Evolutionary conservation across 2,329 filamentous ascomycete species (phyloP).

Genomic region (Phialocephala subalpina): DNA sequence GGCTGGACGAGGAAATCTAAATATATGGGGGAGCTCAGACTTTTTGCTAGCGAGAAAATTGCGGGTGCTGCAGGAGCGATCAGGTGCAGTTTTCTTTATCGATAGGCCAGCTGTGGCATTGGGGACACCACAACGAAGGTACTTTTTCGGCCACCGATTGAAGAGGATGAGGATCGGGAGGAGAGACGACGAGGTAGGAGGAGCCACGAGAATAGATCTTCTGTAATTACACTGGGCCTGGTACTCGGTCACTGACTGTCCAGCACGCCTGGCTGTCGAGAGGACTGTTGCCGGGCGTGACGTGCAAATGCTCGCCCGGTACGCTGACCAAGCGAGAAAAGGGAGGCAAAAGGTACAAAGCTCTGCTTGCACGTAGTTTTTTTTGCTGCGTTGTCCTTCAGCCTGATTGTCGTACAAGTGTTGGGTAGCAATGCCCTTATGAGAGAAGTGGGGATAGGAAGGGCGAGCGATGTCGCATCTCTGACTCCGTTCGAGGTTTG

Average conservation of each 20-base stretch:
- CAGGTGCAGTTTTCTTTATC: not conserved
- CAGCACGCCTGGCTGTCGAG: not conserved
- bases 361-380: conserved; percentile 1
- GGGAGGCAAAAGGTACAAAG: conserved; percentile 9
- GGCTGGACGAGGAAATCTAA: conserved; percentile 9
- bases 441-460: conserved; percentile 31
- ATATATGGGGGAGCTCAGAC: conserved; percentile 21
- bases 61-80: not conserved
- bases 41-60: conserved; percentile 10
- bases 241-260: conserved; percentile 9
- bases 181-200: not conserved
- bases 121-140: too few relatives aligned
- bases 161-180: conserved; percentile 6
- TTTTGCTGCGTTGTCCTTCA: conserved; percentile 39
- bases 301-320: conserved; percentile 5
- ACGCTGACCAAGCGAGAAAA: not conserved
- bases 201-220: conserved; percentile 6
- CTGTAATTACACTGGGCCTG: not conserved
- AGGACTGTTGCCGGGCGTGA: not conserved
- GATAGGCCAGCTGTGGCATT: not conserved
- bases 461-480: conserved; percentile 33
- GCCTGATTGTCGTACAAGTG: conserved; percentile 38
- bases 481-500: conserved; percentile 29
- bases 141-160: conserved; percentile 10
- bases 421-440: conserved; percentile 42